These are phyloP conservation scores for Microcyclospora pomicola DNA, from an alignment of 2,329 filamentous ascomycete species.

Conservation along the genomic window DNA sequence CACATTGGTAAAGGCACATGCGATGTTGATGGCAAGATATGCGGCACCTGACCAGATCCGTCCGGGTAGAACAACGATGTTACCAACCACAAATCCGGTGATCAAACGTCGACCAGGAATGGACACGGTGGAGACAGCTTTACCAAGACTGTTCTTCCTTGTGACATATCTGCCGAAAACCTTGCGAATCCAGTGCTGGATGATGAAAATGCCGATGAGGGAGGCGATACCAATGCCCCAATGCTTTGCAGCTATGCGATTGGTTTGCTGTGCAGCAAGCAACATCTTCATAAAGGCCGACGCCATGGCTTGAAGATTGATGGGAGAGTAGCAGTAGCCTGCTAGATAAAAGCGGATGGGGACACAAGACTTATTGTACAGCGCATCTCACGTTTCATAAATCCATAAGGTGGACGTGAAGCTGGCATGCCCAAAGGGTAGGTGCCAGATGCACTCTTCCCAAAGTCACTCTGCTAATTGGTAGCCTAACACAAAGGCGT, in stretches of 20 bases:
- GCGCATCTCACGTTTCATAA: too few relatives aligned
- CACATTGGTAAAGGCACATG: conserved; percentile 4
- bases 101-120: not conserved
- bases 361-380: too few relatives aligned
- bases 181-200: conserved; percentile 1
- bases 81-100: not conserved
- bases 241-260: conserved; percentile 1
- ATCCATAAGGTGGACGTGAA: too few relatives aligned
- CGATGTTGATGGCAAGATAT: conserved; percentile 5
- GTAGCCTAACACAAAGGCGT: too few relatives aligned
- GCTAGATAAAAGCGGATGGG: too few relatives aligned
- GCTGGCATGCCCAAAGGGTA: too few relatives aligned
- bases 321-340: too few relatives aligned
- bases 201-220: conserved; percentile 1
- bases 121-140: too few relatives aligned
- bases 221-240: conserved; percentile 4
- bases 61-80: not conserved
- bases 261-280: not conserved
- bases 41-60: conserved; percentile 1
- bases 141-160: not conserved
- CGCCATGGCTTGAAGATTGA: too few relatives aligned
- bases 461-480: too few relatives aligned
- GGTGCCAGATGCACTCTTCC: too few relatives aligned
- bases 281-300: too few relatives aligned
- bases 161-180: not conserved